Conservation (phyloP, 164 flowering plant species). For the Piper longum region DNA sequence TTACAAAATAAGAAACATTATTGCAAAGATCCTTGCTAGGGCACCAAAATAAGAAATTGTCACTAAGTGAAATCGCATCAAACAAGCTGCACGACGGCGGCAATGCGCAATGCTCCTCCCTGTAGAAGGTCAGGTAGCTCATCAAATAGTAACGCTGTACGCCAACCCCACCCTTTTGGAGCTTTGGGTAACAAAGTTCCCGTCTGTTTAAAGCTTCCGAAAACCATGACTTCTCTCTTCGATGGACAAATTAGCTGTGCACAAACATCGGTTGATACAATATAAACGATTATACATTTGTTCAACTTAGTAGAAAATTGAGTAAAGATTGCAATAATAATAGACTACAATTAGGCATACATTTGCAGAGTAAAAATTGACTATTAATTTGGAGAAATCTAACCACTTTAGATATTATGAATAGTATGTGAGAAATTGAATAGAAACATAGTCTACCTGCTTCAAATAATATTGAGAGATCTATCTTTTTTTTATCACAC, state of each 20-base stretch:
- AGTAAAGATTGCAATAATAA: not conserved
- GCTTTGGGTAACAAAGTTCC: conserved; percentile 96
- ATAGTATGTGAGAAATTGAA: no score
- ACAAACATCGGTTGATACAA: not conserved
- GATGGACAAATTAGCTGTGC: conserved; percentile 83
- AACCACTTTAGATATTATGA: no score
- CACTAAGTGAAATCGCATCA: conserved; percentile 9
- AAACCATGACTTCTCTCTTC: conserved; percentile 89
- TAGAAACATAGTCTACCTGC: no score
- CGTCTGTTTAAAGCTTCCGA: conserved; percentile 77
- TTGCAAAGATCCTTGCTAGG: no score
- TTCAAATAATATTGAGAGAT: no score
- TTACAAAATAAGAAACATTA: no score
- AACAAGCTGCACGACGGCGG: conserved; percentile 85
- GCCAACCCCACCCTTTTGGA: conserved; percentile 99
- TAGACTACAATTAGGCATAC: no score
- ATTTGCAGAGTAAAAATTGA: no score
- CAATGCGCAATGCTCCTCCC: conserved; percentile 71
- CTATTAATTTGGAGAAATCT: no score
- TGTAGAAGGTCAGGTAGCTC: conserved; percentile 85
- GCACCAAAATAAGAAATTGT: no score
- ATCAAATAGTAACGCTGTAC: conserved; percentile 78
- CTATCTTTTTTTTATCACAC: no score
- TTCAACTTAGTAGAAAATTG: not conserved
- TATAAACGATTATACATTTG: no score